Evolutionary conservation across 768 basidiomycete genomes (phyloP).

Genomic region (Boletellus emodensis): DNA sequence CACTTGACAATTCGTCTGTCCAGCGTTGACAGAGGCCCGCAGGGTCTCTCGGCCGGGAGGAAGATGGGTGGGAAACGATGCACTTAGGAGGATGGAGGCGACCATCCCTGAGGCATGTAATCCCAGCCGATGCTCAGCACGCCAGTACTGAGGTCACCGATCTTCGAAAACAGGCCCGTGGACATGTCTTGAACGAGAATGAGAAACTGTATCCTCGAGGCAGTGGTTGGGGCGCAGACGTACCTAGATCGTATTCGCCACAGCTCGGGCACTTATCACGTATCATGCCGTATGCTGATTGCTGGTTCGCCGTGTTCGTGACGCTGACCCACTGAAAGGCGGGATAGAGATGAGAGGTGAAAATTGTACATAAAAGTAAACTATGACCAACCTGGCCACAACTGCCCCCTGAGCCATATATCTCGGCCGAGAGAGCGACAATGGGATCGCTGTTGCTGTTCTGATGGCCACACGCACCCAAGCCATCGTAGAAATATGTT

Average conservation of each 20-base stretch:
- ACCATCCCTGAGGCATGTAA: slow-evolving; percentile 48
- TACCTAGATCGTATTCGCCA: slow-evolving; percentile 52
- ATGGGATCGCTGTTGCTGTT: slow-evolving; percentile 51
- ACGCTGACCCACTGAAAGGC: slow-evolving; percentile 52
- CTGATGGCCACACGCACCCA: slow-evolving; percentile 60
- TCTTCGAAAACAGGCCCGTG: slow-evolving; percentile 50
- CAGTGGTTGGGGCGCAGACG: slow-evolving; percentile 12
- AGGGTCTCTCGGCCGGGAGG: slow-evolving; percentile 1
- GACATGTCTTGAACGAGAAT: slow-evolving; percentile 55
- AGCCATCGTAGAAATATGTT: slow-evolving; percentile 59
- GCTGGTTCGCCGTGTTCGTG: slow-evolving; percentile 53
- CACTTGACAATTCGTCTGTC: slow-evolving; percentile 8
- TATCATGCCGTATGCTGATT: slow-evolving; percentile 45
- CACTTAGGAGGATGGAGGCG: slow-evolving; percentile 26
- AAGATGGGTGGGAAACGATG: background rate
- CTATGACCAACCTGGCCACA: slow-evolving; percentile 52
- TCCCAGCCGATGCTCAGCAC: slow-evolving; percentile 56
- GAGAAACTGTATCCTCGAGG: slow-evolving; percentile 1
- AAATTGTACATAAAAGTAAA: background rate
- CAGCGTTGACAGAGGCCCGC: slow-evolving; percentile 3
- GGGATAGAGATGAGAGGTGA: slow-evolving; percentile 6
- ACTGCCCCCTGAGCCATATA: slow-evolving; percentile 52
- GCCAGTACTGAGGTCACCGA: slow-evolving; percentile 47
- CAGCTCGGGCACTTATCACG: slow-evolving; percentile 62
- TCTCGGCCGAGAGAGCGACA: slow-evolving; percentile 54